Evolutionary conservation across 2,329 filamentous ascomycete genomes (phyloP).

Genomic region (Clarireedia monteithiana): DNA sequence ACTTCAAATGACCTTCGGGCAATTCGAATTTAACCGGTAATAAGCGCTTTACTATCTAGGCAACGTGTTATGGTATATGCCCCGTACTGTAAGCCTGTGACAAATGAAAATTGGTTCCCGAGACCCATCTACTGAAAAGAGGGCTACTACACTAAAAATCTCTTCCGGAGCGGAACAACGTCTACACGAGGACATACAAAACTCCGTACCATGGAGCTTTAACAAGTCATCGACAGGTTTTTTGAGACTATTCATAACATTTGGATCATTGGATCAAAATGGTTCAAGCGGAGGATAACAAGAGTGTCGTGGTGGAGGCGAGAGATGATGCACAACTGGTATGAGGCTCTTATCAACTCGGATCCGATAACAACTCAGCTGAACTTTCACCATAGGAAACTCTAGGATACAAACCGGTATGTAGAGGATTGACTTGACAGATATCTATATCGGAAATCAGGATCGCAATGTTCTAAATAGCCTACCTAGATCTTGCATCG

Average conservation of each 20-base stretch:
- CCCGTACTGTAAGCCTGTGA: not conserved
- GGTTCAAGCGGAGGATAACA: not conserved
- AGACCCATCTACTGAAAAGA: not conserved
- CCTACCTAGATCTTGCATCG: constrained; percentile 36
- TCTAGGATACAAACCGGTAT: constrained; percentile 48
- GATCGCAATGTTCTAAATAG: not conserved
- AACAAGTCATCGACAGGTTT: not conserved
- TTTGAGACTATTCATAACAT: not conserved
- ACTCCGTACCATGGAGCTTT: not conserved
- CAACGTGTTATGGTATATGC: not conserved
- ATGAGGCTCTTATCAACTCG: not conserved
- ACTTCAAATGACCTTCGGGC: not conserved
- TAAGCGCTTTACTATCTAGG: not conserved
- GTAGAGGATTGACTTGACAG: constrained; percentile 12
- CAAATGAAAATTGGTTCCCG: not conserved
- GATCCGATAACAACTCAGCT: not conserved
- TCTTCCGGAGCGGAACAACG: not conserved
- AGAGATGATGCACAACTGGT: constrained; percentile 10
- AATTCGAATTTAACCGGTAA: not conserved
- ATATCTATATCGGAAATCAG: not conserved
- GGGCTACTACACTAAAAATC: not conserved
- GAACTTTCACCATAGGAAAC: constrained; percentile 31
- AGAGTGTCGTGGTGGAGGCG: constrained; percentile 3
- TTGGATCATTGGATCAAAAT: not conserved
- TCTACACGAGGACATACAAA: not conserved